Conservation (phyloP, 1,284 basidiomycete genomes). For the Laetiporus sulphureus region DNA sequence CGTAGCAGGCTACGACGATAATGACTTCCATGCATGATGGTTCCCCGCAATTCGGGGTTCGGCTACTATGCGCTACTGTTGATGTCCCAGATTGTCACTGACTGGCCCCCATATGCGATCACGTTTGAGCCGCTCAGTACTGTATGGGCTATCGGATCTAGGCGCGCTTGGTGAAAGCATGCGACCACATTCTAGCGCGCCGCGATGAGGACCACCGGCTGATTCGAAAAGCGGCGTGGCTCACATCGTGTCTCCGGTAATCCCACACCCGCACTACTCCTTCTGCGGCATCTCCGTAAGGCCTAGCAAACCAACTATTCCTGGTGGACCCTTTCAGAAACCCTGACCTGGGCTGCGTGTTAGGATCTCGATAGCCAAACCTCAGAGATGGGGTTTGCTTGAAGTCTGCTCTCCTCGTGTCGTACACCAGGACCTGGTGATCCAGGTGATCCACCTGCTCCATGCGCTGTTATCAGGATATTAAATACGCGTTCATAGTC, state of each 20-base stretch:
- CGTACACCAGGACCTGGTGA: conserved; percentile 41
- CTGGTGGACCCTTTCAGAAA: conserved; percentile 23
- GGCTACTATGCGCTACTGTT: conserved; percentile 8
- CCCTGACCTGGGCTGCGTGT: conserved; percentile 13
- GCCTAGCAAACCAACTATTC: conserved; percentile 37
- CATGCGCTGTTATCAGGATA: conserved; percentile 5
- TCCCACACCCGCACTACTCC: conserved; percentile 40
- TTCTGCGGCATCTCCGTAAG: conserved; percentile 33
- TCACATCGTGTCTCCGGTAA: conserved; percentile 39
- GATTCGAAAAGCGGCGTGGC: conserved; percentile 8
- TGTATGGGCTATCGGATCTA: conserved; percentile 36
- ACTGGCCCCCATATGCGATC: conserved; percentile 33
- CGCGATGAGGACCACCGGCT: conserved; percentile 5
- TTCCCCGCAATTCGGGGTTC: too few relatives aligned
- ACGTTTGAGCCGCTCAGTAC: conserved; percentile 33
- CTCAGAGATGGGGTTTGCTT: conserved; percentile 32
- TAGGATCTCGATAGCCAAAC: conserved; percentile 35
- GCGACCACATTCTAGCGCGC: conserved; percentile 31
- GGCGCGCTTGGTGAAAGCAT: conserved; percentile 25
- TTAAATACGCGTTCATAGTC: conserved; percentile 4
- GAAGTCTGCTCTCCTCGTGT: conserved; percentile 34
- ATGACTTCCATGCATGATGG: too few relatives aligned
- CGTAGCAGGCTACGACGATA: too few relatives aligned
- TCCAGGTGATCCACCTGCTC: conserved; percentile 41
- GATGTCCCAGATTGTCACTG: conserved; percentile 32